Evolutionary conservation across 371 early-diverging fungal species (phyloP).

Genomic region (Entomophthora muscae): DNA sequence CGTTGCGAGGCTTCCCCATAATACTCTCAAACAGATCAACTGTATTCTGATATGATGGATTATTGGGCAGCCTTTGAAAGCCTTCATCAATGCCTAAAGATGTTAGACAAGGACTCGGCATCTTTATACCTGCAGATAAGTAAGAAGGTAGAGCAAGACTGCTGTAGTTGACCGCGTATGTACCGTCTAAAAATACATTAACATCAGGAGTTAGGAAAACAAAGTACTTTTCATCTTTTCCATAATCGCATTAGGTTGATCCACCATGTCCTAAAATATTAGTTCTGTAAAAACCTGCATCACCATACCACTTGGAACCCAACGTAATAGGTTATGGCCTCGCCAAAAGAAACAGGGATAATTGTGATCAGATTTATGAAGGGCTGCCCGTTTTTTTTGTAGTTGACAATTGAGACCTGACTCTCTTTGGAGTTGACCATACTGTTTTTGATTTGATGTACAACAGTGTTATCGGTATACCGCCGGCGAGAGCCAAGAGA

Average conservation of each 20-base stretch:
- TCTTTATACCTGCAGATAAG: too few relatives aligned
- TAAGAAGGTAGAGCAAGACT: conserved; percentile 17
- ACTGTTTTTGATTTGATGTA: conserved; percentile 26
- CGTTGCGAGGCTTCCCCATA: conserved; percentile 7
- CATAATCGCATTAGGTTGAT: conserved; percentile 46
- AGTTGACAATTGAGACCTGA: conserved; percentile 41
- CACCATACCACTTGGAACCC: conserved; percentile 28
- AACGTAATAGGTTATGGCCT: conserved; percentile 34
- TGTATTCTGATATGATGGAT: background rate
- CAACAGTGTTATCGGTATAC: conserved; percentile 31
- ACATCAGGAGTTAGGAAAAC: too few relatives aligned
- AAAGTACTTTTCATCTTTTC: conserved; percentile 22
- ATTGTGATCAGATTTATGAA: conserved; percentile 46
- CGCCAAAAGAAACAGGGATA: conserved; percentile 28
- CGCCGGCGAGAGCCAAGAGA: conserved; percentile 22
- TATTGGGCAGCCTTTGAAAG: too few relatives aligned
- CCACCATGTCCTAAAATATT: conserved; percentile 27
- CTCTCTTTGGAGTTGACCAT: conserved; percentile 29
- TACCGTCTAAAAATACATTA: conserved; percentile 26
- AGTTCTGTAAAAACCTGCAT: background rate
- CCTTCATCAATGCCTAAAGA: too few relatives aligned
- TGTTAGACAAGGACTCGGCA: too few relatives aligned
- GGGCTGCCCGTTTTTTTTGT: conserved; percentile 42
- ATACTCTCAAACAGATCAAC: background rate
- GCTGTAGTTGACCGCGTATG: conserved; percentile 33